These are phyloP conservation scores for Starmerella davenportii DNA, from an alignment of 805 yeast genomes.

Conservation along the genomic window DNA sequence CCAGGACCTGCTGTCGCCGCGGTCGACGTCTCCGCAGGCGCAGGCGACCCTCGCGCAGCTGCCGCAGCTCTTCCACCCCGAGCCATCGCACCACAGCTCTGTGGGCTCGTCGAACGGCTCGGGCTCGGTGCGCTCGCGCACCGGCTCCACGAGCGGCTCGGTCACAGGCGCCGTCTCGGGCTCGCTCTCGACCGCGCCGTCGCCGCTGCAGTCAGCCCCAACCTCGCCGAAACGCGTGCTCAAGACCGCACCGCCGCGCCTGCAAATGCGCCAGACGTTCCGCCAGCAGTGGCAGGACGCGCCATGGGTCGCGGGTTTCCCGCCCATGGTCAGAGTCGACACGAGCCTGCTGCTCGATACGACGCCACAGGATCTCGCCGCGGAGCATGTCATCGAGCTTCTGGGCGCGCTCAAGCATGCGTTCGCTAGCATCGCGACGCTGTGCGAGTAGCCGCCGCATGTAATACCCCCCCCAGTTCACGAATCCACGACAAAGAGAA, in stretches of 20 bases:
- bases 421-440: conserved; percentile 7
- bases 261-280: conserved; percentile 1
- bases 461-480: too few relatives aligned
- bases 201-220: conserved; percentile 4
- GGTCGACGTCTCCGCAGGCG: background rate
- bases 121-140: background rate
- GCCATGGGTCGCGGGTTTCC: conserved; percentile 15
- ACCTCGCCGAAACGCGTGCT: conserved; percentile 8
- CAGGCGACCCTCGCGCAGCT: background rate
- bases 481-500: background rate
- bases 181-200: conserved; percentile 3
- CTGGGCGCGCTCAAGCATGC: conserved; percentile 20
- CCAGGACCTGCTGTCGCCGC: background rate
- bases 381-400: conserved; percentile 21
- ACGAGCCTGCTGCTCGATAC: conserved; percentile 24
- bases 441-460: background rate
- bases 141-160: background rate
- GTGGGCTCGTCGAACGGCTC: background rate
- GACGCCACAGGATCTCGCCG: conserved; percentile 22
- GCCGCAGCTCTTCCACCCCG: background rate
- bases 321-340: conserved; percentile 23
- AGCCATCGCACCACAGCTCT: background rate
- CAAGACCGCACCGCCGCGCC: background rate
- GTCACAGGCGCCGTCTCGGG: conserved; percentile 1
- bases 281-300: background rate